phyloP scores from a whole-genome alignment of 2,329 filamentous ascomycete genomes.

The Hysterium pulicare region DNA sequence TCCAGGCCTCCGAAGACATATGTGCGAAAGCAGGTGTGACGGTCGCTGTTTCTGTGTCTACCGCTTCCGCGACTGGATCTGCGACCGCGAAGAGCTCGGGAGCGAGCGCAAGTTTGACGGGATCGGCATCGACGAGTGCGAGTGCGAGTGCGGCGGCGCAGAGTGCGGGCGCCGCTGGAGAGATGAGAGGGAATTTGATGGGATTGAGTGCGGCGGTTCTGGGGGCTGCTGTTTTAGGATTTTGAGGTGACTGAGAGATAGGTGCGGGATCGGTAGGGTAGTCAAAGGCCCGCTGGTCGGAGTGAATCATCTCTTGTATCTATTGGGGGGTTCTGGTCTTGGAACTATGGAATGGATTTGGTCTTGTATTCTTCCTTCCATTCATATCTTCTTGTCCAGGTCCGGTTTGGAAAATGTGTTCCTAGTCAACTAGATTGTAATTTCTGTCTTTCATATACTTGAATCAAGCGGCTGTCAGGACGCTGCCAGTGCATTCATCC shows the following conservation, averaged over 20 bases:
- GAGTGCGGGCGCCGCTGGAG: constrained; percentile 18
- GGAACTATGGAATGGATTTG: too few relatives aligned
- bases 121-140: background rate
- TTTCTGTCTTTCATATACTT: too few relatives aligned
- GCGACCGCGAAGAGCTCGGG: constrained; percentile 3
- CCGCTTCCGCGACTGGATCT: constrained; percentile 10
- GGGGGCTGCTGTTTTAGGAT: constrained; percentile 16
- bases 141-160: constrained; percentile 2
- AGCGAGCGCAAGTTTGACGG: background rate
- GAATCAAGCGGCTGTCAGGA: background rate
- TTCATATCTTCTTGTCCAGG: background rate
- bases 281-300: background rate
- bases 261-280: background rate
- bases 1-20: constrained; percentile 22
- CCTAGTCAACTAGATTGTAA: too few relatives aligned
- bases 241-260: constrained; percentile 18
- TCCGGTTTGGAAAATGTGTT: background rate
- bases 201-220: constrained; percentile 22
- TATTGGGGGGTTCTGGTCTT: background rate
- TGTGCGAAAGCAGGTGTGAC: constrained; percentile 25
- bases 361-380: too few relatives aligned
- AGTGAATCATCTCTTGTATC: too few relatives aligned
- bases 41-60: constrained; percentile 19
- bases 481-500: constrained; percentile 22
- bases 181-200: constrained; percentile 10